Base-by-base conservation (phyloP, 805 yeast species). In the Priceomyces haplophilus region DNA sequence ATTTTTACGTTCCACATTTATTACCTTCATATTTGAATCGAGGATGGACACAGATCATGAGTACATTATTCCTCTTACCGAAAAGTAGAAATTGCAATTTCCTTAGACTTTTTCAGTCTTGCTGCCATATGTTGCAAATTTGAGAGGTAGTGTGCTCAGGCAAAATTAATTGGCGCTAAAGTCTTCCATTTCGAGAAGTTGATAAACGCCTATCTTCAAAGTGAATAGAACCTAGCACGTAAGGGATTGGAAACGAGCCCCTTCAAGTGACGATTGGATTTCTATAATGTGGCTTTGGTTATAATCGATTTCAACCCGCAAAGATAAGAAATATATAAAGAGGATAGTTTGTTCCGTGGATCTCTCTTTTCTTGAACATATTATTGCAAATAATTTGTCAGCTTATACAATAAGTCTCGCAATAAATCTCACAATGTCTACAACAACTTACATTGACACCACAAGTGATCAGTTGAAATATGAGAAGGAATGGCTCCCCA, bases 401-500 rank as follows among this genome's bases (percentile, higher is more conserved):
- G n/a, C n/a, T n/a, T n/a, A n/a, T n/a, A n/a, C n/a, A n/a, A n/a
- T n/a, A n/a, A n/a, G n/a, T n/a, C n/a, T n/a, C n/a, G n/a, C 31
- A 27, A 6, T 12, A 10, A 27, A 27, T 15, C 31, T 27, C n/a
- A 27, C 31, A 27, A 21, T 27, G 31, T 27, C 31, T 27, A 27
- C 31, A 27, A 10, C 11, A 11, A 27, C 31, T 6, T 32, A 6
- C 16, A 19, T 32, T 16, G 35, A 32, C 16, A 17, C 35, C 20
- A 32, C 35, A 5, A 32, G 19, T 32, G 35, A 32, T 32, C 7
- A 16, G 10, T 10, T 5, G 35, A 32, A 19, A 12, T 32, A 32
- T 13, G 35, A 32, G 15, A 27, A 27, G 31, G 50, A 62, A 20
- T 78, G 69, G 69, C 49, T 65, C 34, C 81, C 81, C 8, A 74